Evolutionary conservation across 148 eudicot species (phyloP).

Genomic region (Fallopia convolvulus): DNA sequence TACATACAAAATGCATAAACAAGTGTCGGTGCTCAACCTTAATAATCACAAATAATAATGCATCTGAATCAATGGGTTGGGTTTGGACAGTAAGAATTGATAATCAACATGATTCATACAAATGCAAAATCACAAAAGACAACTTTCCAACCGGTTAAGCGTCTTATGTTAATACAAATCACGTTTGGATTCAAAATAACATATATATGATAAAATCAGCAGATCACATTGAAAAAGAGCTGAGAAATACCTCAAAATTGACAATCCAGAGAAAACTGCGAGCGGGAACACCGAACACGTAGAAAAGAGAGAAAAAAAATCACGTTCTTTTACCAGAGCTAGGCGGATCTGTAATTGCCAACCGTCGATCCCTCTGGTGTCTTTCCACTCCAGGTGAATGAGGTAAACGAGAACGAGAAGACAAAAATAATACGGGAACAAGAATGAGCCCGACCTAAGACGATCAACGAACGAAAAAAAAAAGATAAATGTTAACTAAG

Average conservation of each 20-base stretch:
- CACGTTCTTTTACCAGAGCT: neutral
- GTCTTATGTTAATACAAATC: neutral
- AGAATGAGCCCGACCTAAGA: neutral
- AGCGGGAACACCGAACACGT: neutral
- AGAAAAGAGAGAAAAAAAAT: neutral
- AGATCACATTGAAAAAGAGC: neutral
- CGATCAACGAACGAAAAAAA: neutral
- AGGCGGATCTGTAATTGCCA: neutral
- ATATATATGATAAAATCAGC: neutral
- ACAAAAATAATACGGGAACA: constrained; percentile 4
- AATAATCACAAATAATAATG: neutral
- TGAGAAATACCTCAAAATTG: neutral
- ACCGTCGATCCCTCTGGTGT: neutral
- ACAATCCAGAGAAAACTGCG: neutral
- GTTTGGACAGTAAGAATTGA: neutral
- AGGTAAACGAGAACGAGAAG: neutral
- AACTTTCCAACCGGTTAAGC: neutral
- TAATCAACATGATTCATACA: neutral
- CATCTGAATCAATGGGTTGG: neutral
- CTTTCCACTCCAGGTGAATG: neutral
- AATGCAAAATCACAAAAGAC: neutral
- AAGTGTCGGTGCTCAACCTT: neutral
- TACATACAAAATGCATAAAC: neutral
- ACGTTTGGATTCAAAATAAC: neutral
- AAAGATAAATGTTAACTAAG: constrained; percentile 66